A percentile compares a stretch with the other conserved stretches of the same genome.
phyloP scores from a whole-genome alignment of 1,284 basidiomycete species.

The Pascua guehoae region DNA sequence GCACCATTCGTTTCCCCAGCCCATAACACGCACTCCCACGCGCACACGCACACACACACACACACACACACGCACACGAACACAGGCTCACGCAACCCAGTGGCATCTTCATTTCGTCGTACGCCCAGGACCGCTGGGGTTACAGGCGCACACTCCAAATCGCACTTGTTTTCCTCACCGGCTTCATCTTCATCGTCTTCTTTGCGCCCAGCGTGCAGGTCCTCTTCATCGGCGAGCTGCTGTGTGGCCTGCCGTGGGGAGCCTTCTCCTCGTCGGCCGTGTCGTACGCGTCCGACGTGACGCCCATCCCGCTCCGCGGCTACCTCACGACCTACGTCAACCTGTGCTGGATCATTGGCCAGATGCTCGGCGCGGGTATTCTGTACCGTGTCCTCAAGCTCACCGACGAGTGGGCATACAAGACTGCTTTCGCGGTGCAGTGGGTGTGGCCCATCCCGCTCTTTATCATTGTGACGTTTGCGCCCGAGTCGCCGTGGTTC shows the following conservation, averaged over 20 bases:
- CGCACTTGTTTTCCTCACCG: constrained; percentile 32
- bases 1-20: neutral
- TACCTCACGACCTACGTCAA: constrained; percentile 49
- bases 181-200: constrained; percentile 35
- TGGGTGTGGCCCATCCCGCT: constrained; percentile 47
- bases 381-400: constrained; percentile 27
- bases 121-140: constrained; percentile 23
- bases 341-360: constrained; percentile 54
- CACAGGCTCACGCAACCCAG: neutral
- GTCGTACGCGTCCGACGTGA: constrained; percentile 54
- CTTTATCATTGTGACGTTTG: constrained; percentile 21
- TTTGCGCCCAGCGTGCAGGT: constrained; percentile 41
- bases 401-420: constrained; percentile 26
- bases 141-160: constrained; percentile 25
- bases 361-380: constrained; percentile 16
- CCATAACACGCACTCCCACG: too few species aligned
- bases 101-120: constrained; percentile 24
- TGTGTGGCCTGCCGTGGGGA: constrained; percentile 50
- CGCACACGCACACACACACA: neutral
- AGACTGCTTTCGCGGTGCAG: constrained; percentile 47
- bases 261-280: constrained; percentile 31
- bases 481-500: constrained; percentile 34
- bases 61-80: neutral
- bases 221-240: constrained; percentile 24
- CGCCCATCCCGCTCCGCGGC: constrained; percentile 38